These are phyloP conservation scores for Corrigiola litoralis DNA, from an alignment of 179 eudicot species.

Conservation along the genomic window DNA sequence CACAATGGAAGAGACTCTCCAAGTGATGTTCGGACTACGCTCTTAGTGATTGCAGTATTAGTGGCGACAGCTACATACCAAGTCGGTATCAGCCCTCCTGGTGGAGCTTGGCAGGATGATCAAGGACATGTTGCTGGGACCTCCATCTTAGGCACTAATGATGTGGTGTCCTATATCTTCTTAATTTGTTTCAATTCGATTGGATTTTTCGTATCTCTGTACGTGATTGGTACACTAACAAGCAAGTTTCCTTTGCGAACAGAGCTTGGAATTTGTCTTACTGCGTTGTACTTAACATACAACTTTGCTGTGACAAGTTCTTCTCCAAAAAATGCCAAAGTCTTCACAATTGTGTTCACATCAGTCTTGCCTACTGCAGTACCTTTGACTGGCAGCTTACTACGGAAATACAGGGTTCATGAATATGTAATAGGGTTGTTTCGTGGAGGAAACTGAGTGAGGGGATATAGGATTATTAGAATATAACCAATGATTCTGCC, in stretches of 20 bases:
- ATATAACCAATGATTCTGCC: too few species aligned
- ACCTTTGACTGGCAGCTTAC: constrained; percentile 6
- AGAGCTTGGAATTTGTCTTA: constrained; percentile 29
- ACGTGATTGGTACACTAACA: constrained; percentile 30
- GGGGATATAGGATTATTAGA: too few species aligned
- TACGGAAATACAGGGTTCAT: constrained; percentile 14
- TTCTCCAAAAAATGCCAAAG: constrained; percentile 9
- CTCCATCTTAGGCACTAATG: constrained; percentile 32
- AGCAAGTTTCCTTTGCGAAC: constrained; percentile 26
- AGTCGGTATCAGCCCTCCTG: constrained; percentile 42
- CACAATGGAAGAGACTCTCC: constrained; percentile 40
- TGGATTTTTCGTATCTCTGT: constrained; percentile 35
- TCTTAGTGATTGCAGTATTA: constrained; percentile 38
- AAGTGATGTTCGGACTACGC: constrained; percentile 36
- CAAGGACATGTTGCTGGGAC: constrained; percentile 32
- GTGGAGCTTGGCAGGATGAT: constrained; percentile 42
- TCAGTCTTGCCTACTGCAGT: constrained; percentile 25
- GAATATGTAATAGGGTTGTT: neutral
- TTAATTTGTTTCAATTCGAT: constrained; percentile 31
- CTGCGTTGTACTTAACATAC: constrained; percentile 26
- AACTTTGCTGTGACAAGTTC: constrained; percentile 20
- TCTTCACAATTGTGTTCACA: constrained; percentile 17
- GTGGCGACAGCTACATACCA: constrained; percentile 47
- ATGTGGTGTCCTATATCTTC: constrained; percentile 8
- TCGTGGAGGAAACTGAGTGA: too few species aligned